Evolutionary conservation across 441 rosid genomes (phyloP), one percentile per base, ranked within the genome.

Genomic region (Aquilaria agallochum): DNA sequence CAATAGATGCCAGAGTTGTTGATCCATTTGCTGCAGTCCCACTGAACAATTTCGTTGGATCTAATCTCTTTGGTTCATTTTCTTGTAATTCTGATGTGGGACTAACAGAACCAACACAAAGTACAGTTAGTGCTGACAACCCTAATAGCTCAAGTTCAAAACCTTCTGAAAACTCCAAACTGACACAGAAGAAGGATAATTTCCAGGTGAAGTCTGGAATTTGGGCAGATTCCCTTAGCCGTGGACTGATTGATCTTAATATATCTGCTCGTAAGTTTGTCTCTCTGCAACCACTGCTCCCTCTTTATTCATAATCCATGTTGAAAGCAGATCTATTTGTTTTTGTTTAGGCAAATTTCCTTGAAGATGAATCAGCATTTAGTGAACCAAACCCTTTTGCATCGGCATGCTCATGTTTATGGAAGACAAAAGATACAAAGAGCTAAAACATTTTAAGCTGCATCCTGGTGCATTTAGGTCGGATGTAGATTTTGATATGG

Each of bases 181-280:
- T 83, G 62, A 60, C 70, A 34, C 79, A 69, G 56, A 86, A 82
- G 83, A 86, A 84, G 72, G 92, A 83, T 47, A 40, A 64, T 62
- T 90, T 95, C 78, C 81, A 82, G 68, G 94, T 92, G 69, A 92
- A 88, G 65, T 95, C 99, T 59, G 98, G 97, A 71, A 83, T 92
- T 69, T 95, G 96, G 97, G 86, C 98, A 61, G 95, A 92, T 82
- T 86, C 99, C 34, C 78, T 95, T 46, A 95, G 86, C 83, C 98
- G 97, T 58, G 99, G 98, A 61, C 65, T 95, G 49, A 92, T 95
- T 76, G 99, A 95, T 83, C 99, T 95, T 42, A 92, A 95, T 65
- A 88, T 95, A 76, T 72, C 97, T 73, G 97, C 96, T 70, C 88
- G 97, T 90, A 81, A 90, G 99, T 80, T 62, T 66, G 50, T 68